Evolutionary conservation across 2,329 filamentous ascomycete genomes (phyloP), one percentile per base, ranked within the genome.

Genomic region (Aspergillus arachidicola): DNA sequence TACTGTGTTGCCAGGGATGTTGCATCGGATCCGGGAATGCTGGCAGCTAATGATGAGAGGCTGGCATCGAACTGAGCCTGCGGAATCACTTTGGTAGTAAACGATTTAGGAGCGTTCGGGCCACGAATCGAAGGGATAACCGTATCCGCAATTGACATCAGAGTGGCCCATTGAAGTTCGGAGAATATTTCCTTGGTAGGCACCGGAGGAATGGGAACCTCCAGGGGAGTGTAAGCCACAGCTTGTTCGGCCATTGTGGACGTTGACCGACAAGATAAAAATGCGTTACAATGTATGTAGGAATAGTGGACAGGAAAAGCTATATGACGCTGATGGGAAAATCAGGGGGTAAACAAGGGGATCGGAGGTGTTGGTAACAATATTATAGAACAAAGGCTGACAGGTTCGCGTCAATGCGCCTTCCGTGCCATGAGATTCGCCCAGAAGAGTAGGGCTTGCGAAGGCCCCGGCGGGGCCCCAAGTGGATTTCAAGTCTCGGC

Each of bases 71-170:
- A 81, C n/a, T 80, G 77, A 12, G 74, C 74, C 41, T 79, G 73
- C 4, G 77, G 68, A 5, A 81, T 69, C 2, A 75, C 73, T 43
- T 83, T 78, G 38, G 80, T 75, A 0, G 69, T 72, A 0, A 65
- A 65, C 11, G 74, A 72, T 53, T 75, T 75, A 9, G 76, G 73
- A 0, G 71, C 73, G 4, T 74, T 73, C 0, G 76, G 74, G 3
- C 80, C 78, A 43, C 77, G 79, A 62, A 88, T 78, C 2, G 84
- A 80, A 1, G 87, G 86, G 23, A 89, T 78, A 56, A 88, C 76
- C 1, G 86, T 81, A 65, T 89, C 86, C 10, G 83, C 80, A 34
- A 89, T 81, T 28, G 86, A 82, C 54, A 86, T 77, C 3, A 89
- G 76, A 0, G 84, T 87, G 34, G 77, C 80, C 87, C 87, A 89